A percentile compares a stretch with the other conserved stretches of the same genome.
These are phyloP conservation scores for Solanum sparsipilum DNA, from an alignment of 257 asterid genomes.

Conservation along the genomic window DNA sequence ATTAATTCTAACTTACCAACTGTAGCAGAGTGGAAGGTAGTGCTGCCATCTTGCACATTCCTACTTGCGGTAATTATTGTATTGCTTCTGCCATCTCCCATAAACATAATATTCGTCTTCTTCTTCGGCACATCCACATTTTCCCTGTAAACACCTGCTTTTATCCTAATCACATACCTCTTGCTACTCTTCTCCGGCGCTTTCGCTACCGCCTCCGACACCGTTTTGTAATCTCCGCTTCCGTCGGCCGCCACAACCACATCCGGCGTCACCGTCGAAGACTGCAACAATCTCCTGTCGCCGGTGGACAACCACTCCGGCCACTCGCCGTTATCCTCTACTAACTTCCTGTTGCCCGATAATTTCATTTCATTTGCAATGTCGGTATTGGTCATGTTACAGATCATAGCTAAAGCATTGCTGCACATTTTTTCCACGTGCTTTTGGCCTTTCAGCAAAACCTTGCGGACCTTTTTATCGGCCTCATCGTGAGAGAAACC, in stretches of 20 bases:
- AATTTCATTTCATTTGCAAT: conserved; percentile 21
- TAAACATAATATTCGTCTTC: conserved; percentile 62
- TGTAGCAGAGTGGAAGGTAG: conserved; percentile 79
- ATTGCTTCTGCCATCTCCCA: conserved; percentile 66
- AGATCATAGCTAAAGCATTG: conserved; percentile 67
- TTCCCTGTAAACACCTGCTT: conserved; percentile 73
- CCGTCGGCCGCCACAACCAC: conserved; percentile 91
- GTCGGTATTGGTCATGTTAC: conserved; percentile 61
- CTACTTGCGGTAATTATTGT: conserved; percentile 69
- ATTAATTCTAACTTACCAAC: conserved; percentile 38
- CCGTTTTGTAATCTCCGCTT: conserved; percentile 53
- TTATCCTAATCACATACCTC: conserved; percentile 56
- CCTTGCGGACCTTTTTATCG: conserved; percentile 38
- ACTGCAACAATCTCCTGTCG: conserved; percentile 65
- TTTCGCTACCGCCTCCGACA: conserved; percentile 71
- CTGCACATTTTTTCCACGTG: conserved; percentile 71
- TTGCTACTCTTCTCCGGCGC: conserved; percentile 57
- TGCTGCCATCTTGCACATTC: conserved; percentile 61
- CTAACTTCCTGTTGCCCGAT: conserved; percentile 26
- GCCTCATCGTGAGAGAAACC: conserved; percentile 58
- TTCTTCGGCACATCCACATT: conserved; percentile 54
- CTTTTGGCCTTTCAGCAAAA: conserved; percentile 29
- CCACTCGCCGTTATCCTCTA: conserved; percentile 27
- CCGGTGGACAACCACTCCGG: conserved; percentile 76
- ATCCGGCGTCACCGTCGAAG: conserved; percentile 42